Conservation (phyloP, 2,329 filamentous ascomycete species). For the Trichophyton mentagrophytes region DNA sequence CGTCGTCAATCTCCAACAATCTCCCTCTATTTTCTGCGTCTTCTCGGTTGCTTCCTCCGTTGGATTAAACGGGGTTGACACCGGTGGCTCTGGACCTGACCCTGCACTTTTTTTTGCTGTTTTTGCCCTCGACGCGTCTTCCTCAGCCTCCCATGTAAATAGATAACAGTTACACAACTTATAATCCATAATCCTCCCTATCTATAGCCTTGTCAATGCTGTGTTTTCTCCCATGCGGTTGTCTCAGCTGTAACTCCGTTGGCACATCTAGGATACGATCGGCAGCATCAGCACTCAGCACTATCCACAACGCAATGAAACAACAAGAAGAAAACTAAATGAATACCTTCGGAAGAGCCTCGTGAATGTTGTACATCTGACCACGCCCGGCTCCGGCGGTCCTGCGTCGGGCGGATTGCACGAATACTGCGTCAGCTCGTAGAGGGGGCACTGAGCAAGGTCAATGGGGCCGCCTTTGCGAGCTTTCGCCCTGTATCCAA, state of each 20-base stretch:
- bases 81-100: not conserved
- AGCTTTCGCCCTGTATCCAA: constrained; percentile 37
- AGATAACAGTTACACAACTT: not conserved
- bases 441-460: constrained; percentile 43
- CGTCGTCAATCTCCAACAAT: not conserved
- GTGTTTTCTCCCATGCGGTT: constrained; percentile 42
- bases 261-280: constrained; percentile 28
- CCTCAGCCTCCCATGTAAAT: not conserved
- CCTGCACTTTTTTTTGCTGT: not conserved
- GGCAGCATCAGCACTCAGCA: constrained; percentile 1
- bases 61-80: not conserved
- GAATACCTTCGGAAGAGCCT: constrained; percentile 45
- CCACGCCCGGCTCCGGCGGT: constrained; percentile 30
- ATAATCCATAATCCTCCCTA: not conserved
- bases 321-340: constrained; percentile 18
- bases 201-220: not conserved
- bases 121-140: not conserved
- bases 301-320: constrained; percentile 4
- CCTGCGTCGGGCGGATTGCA: constrained; percentile 42
- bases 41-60: not conserved
- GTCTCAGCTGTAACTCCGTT: constrained; percentile 49
- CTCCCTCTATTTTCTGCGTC: not conserved
- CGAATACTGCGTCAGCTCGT: constrained; percentile 50
- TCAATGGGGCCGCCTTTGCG: constrained; percentile 41
- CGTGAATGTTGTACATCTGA: constrained; percentile 45